Conservation (phyloP, 2,329 filamentous ascomycete species). For the Davidsoniella virescens region DNA sequence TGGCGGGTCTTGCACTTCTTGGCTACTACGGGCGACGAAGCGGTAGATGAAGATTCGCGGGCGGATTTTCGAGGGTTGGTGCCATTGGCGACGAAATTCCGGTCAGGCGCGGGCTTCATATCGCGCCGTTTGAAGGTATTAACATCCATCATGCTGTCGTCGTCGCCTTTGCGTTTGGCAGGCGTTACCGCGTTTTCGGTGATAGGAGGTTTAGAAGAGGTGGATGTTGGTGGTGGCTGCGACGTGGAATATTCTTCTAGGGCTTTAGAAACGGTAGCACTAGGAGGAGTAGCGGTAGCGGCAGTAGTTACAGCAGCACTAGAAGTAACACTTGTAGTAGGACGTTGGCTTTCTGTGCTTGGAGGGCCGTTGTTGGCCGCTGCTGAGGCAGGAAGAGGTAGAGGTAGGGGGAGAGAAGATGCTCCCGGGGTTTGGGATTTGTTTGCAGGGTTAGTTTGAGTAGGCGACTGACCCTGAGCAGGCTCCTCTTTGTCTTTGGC, state of each 20-base stretch:
- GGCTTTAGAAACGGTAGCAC: neutral
- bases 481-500: no score
- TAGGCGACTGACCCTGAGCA: no score
- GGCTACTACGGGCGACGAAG: conserved; percentile 17
- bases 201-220: conserved; percentile 4
- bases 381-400: neutral
- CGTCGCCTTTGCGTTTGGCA: conserved; percentile 33
- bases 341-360: neutral
- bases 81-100: neutral
- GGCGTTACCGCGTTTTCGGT: conserved; percentile 23
- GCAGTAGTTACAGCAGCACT: neutral
- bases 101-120: conserved; percentile 7
- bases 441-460: neutral
- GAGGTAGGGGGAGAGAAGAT: neutral
- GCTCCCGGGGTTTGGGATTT: neutral
- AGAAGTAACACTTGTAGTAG: neutral
- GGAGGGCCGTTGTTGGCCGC: neutral
- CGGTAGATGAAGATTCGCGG: conserved; percentile 3
- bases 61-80: conserved; percentile 9
- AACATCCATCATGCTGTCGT: conserved; percentile 20
- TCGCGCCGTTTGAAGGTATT: conserved; percentile 8
- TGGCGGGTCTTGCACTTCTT: conserved; percentile 26
- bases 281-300: neutral
- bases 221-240: neutral
- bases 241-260: neutral